Conservation (phyloP, 441 rosid genomes). For the Corymbia citriodora region DNA sequence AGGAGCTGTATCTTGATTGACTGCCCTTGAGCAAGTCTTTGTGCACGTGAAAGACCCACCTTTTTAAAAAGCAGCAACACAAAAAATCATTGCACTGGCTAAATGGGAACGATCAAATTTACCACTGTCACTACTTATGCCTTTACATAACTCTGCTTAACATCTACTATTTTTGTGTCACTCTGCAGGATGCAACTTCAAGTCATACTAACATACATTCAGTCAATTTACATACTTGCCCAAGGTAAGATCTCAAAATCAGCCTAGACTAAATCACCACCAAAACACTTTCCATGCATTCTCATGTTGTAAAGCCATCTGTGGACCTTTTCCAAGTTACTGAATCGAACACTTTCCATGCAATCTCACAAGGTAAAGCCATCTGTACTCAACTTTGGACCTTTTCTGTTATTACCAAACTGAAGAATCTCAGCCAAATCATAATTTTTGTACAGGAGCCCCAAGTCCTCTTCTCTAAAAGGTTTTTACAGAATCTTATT, state of each 20-base stretch:
- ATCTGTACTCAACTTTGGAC: neutral
- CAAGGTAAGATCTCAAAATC: neutral
- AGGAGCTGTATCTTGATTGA: slow-evolving; percentile 84
- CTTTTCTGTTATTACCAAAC: neutral
- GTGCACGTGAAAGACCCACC: slow-evolving; percentile 98
- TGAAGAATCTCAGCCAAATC: neutral
- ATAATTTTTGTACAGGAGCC: neutral
- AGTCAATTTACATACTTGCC: neutral
- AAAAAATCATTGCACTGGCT: neutral
- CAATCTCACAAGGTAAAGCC: neutral
- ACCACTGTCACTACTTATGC: neutral
- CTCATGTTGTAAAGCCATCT: neutral
- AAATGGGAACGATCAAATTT: neutral
- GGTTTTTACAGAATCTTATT: neutral
- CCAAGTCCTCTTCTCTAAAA: neutral
- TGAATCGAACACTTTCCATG: neutral
- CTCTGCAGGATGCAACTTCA: neutral
- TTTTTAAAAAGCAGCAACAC: neutral
- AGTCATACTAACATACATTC: neutral
- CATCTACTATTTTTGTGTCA: neutral
- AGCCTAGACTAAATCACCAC: neutral
- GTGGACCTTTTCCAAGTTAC: neutral
- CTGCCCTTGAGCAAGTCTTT: slow-evolving; percentile 93
- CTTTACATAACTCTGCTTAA: neutral
- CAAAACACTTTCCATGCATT: neutral